Evolutionary conservation across 257 asterid genomes (phyloP).

Genomic region (Gynochthodes officinalis): DNA sequence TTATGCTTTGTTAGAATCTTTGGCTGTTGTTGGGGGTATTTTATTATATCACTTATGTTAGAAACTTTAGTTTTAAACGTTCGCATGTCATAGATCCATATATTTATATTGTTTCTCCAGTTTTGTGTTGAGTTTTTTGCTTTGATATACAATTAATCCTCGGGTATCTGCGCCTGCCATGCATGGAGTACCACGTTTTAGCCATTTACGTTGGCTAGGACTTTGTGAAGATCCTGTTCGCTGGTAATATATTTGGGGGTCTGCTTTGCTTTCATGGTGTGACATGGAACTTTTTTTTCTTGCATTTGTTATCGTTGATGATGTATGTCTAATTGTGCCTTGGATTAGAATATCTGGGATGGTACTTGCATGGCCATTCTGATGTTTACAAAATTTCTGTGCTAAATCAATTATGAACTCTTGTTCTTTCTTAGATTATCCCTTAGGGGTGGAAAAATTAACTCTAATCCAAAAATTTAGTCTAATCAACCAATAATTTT

Average conservation of each 20-base stretch:
- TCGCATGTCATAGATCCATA: constrained; percentile 3
- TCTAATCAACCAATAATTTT: too few species aligned
- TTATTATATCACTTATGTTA: constrained; percentile 9
- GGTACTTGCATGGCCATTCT: not conserved
- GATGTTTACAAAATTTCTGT: not conserved
- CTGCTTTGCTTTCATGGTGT: too few species aligned
- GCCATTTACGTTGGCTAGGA: too few species aligned
- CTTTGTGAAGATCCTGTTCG: not conserved
- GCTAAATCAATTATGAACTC: too few species aligned
- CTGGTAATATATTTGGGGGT: not conserved
- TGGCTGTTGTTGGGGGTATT: constrained; percentile 4
- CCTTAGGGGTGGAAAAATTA: too few species aligned
- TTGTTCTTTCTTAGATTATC: too few species aligned
- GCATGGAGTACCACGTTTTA: not conserved
- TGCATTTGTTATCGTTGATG: too few species aligned
- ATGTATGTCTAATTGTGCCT: too few species aligned
- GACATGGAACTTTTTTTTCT: too few species aligned
- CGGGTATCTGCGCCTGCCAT: not conserved
- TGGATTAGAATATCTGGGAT: too few species aligned
- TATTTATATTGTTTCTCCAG: not conserved
- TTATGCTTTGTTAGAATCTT: not conserved
- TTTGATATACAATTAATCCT: not conserved
- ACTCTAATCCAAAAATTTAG: too few species aligned
- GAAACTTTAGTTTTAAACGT: not conserved
- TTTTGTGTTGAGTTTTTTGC: not conserved